Evolutionary conservation across 768 basidiomycete genomes (phyloP).

Genomic region (Boletus coccyginus): DNA sequence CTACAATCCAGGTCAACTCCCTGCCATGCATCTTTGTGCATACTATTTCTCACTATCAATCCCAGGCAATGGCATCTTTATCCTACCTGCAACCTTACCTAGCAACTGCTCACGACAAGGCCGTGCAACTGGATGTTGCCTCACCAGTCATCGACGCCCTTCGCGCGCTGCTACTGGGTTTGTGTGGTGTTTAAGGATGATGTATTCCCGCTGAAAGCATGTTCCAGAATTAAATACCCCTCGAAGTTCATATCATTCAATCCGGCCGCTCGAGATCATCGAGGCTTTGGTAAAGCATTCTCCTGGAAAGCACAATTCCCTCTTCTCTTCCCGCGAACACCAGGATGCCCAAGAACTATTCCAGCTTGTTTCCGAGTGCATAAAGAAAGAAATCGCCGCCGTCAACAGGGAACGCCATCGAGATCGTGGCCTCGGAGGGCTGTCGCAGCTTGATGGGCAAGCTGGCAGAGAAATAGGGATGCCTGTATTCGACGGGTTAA

Average conservation of each 20-base stretch:
- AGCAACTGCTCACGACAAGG: constrained; percentile 68
- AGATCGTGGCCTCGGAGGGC: constrained; percentile 68
- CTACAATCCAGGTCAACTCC: constrained; percentile 75
- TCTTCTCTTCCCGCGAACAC: constrained; percentile 89
- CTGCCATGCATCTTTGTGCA: not conserved
- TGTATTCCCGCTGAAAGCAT: constrained; percentile 2
- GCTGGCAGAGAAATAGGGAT: constrained; percentile 45
- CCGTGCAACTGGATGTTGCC: constrained; percentile 76
- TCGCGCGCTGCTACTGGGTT: constrained; percentile 66
- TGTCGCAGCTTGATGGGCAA: constrained; percentile 32
- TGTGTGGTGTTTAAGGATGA: constrained; percentile 18
- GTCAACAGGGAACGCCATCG: constrained; percentile 69
- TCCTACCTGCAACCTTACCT: constrained; percentile 80
- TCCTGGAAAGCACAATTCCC: constrained; percentile 52
- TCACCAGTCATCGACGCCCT: constrained; percentile 86
- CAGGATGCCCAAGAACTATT: constrained; percentile 99
- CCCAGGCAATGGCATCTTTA: constrained; percentile 84
- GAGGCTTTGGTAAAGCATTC: constrained; percentile 58
- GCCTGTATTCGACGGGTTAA: constrained; percentile 86
- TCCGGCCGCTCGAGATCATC: constrained; percentile 75
- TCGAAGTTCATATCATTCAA: constrained; percentile 50
- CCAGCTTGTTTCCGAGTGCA: constrained; percentile 84
- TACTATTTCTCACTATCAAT: constrained; percentile 13
- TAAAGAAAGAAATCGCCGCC: constrained; percentile 79
- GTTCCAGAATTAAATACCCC: constrained; percentile 63